Evolutionary conservation across 1,139 yeast species (phyloP).

Genomic region (Yamadazyma trypodendri): DNA sequence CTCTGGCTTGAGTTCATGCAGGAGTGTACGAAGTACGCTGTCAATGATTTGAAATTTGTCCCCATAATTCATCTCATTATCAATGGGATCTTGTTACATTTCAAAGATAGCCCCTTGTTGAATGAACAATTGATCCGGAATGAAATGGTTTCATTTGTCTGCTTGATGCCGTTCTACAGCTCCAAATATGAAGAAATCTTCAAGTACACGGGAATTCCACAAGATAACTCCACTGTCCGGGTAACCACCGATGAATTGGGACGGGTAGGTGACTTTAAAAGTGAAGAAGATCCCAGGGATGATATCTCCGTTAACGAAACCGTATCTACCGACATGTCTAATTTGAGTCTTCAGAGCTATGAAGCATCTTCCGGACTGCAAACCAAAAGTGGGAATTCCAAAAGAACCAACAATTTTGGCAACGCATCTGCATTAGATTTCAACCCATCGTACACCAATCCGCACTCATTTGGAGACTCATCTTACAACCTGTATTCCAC

Average conservation of each 20-base stretch:
- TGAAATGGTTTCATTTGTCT: conserved; percentile 4
- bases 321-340: conserved; percentile 3
- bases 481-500: not conserved
- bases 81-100: conserved; percentile 1
- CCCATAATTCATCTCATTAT: conserved; percentile 3
- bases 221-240: conserved; percentile 1
- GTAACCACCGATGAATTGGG: conserved; percentile 3
- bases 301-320: not conserved
- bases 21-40: not conserved
- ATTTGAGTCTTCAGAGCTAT: conserved; percentile 2
- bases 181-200: conserved; percentile 1
- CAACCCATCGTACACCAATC: not conserved
- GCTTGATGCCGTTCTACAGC: conserved; percentile 1
- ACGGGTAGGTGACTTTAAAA: not conserved
- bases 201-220: conserved; percentile 3
- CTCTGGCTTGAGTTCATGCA: conserved; percentile 6
- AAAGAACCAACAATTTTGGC: not conserved
- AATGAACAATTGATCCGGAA: conserved; percentile 20
- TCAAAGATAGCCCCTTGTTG: conserved; percentile 3
- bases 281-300: not conserved
- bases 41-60: conserved; percentile 6
- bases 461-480: not conserved
- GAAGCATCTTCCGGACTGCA: not conserved
- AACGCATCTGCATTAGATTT: not conserved
- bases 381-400: not conserved